Evolutionary conservation across 2,329 filamentous ascomycete genomes (phyloP).

Genomic region (Cordyceps militaris): DNA sequence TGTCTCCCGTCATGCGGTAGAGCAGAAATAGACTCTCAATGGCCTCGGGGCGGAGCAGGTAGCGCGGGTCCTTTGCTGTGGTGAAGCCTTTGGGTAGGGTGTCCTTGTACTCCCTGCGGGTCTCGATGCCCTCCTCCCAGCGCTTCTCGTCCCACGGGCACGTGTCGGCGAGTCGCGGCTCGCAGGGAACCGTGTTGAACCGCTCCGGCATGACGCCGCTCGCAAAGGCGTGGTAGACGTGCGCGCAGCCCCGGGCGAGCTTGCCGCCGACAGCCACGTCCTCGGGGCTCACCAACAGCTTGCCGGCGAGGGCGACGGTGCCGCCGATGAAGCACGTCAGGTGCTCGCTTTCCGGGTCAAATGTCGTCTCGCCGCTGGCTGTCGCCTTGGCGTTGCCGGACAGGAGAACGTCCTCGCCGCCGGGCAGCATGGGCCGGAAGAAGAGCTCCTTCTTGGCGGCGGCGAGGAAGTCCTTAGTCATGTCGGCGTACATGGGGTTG

Average conservation of each 20-base stretch:
- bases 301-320: constrained; percentile 42
- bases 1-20: constrained; percentile 62
- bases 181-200: constrained; percentile 36
- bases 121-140: constrained; percentile 18
- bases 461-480: constrained; percentile 47
- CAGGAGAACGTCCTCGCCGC: constrained; percentile 47
- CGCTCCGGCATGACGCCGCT: constrained; percentile 48
- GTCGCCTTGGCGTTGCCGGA: constrained; percentile 32
- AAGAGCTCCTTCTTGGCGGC: constrained; percentile 49
- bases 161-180: constrained; percentile 20
- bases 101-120: constrained; percentile 12
- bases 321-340: constrained; percentile 46
- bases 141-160: constrained; percentile 27
- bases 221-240: constrained; percentile 40
- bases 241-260: constrained; percentile 45
- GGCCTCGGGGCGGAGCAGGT: constrained; percentile 66
- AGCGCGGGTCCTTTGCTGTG: constrained; percentile 46
- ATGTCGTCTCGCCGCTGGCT: constrained; percentile 16
- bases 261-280: constrained; percentile 38
- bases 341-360: constrained; percentile 34
- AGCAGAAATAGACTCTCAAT: constrained; percentile 77
- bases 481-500: constrained; percentile 42
- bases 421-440: constrained; percentile 53
- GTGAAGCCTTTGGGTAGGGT: constrained; percentile 47
- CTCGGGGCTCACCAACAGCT: constrained; percentile 32